Conservation (phyloP, 2,329 filamentous ascomycete genomes). For the Pestalotiopsis fici region DNA sequence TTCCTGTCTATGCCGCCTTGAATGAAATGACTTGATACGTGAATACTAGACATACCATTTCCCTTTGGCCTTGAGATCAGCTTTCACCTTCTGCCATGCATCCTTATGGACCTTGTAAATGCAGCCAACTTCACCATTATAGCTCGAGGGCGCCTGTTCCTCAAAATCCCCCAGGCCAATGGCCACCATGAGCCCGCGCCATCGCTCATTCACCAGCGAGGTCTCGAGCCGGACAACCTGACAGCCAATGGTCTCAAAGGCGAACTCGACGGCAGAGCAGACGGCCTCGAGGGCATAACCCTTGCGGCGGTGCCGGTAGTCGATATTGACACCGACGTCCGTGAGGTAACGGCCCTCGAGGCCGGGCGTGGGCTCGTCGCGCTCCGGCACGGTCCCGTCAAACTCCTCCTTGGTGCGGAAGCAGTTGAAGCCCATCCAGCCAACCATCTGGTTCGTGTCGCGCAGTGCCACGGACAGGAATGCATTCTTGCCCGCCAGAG, state of each 20-base stretch:
- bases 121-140: background rate
- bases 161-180: background rate
- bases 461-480: background rate
- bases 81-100: background rate
- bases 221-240: constrained; percentile 3
- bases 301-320: background rate
- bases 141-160: background rate
- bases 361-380: background rate
- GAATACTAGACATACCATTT: background rate
- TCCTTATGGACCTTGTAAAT: background rate
- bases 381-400: background rate
- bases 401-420: background rate
- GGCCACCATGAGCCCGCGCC: background rate
- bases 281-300: background rate
- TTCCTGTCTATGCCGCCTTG: too few species aligned
- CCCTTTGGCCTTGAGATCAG: background rate
- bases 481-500: background rate
- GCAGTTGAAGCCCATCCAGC: constrained; percentile 8
- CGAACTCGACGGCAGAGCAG: background rate
- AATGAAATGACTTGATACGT: too few species aligned
- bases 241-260: background rate
- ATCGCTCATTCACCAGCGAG: background rate
- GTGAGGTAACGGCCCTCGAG: constrained; percentile 2
- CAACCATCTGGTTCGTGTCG: constrained; percentile 4
- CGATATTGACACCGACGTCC: constrained; percentile 2